Percentiles rank a stretch among this genome's conserved stretches.
Conservation (phyloP, 2,329 filamentous ascomycete species). For the Pyricularia grisea region DNA sequence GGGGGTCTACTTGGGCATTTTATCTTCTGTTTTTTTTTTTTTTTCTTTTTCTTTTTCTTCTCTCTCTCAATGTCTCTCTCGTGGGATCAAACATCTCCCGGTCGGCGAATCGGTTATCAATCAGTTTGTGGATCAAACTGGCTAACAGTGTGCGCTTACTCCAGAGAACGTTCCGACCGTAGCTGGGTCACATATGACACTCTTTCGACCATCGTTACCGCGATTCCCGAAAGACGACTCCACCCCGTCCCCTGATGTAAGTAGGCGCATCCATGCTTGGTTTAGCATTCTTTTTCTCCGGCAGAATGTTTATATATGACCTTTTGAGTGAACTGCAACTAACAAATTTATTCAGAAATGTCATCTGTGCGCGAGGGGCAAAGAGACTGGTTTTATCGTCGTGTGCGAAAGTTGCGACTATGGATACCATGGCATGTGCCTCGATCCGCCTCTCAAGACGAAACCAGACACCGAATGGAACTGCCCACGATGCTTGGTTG, state of each 20-base stretch:
- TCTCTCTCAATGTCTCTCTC: too few species aligned
- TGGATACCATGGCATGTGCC: constrained; percentile 75
- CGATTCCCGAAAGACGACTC: constrained; percentile 49
- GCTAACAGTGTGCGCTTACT: constrained; percentile 24
- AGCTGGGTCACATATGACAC: constrained; percentile 92
- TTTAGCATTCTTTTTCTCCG: background rate
- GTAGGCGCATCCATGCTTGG: background rate
- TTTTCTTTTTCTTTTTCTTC: too few species aligned
- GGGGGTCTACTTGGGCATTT: background rate
- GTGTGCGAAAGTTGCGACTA: constrained; percentile 89
- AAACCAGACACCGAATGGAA: constrained; percentile 89
- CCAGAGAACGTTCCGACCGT: constrained; percentile 67
- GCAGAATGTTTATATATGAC: background rate
- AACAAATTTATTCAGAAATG: constrained; percentile 50
- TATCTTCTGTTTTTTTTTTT: background rate
- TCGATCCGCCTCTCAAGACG: constrained; percentile 73
- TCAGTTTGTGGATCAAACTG: constrained; percentile 12
- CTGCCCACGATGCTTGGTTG: constrained; percentile 87
- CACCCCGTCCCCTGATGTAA: constrained; percentile 32
- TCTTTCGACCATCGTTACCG: constrained; percentile 74
- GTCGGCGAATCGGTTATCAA: background rate
- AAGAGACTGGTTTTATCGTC: constrained; percentile 61
- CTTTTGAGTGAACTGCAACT: background rate
- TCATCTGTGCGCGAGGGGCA: constrained; percentile 74
- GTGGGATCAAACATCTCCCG: background rate